Conservation (phyloP, 306 rosid genomes). For the Quercus ilex region DNA sequence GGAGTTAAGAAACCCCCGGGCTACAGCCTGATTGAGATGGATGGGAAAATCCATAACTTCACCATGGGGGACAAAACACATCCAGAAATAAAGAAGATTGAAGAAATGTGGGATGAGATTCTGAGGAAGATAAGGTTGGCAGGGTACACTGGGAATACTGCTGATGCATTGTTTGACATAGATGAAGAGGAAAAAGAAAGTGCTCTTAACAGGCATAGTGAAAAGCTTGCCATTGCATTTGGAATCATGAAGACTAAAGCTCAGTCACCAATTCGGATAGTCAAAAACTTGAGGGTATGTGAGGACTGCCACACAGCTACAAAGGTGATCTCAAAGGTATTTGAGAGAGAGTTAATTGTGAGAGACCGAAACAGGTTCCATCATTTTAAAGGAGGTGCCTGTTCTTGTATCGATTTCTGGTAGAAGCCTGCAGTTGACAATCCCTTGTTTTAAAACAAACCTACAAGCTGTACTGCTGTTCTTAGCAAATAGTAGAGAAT, state of each 20-base stretch:
- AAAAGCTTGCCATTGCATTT: slow-evolving; percentile 48
- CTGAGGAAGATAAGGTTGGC: slow-evolving; percentile 34
- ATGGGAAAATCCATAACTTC: slow-evolving; percentile 42
- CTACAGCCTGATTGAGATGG: slow-evolving; percentile 40
- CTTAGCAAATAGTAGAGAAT: no score
- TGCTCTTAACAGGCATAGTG: slow-evolving; percentile 46
- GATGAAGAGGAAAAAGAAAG: slow-evolving; percentile 52
- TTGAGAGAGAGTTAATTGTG: slow-evolving; percentile 37
- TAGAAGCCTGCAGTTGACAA: background rate
- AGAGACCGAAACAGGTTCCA: slow-evolving; percentile 47
- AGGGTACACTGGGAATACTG: slow-evolving; percentile 39
- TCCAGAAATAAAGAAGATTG: slow-evolving; percentile 42
- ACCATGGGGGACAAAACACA: slow-evolving; percentile 38
- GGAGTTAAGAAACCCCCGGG: slow-evolving; percentile 40
- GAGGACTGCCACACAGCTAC: slow-evolving; percentile 50
- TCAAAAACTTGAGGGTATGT: slow-evolving; percentile 41
- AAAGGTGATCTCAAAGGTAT: slow-evolving; percentile 35
- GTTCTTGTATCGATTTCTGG: slow-evolving; percentile 49
- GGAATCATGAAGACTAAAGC: slow-evolving; percentile 37
- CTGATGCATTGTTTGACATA: slow-evolving; percentile 42
- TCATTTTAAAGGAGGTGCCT: slow-evolving; percentile 36
- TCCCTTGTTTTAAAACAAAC: background rate
- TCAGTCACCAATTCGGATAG: slow-evolving; percentile 33
- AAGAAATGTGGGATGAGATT: slow-evolving; percentile 39
- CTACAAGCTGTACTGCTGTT: no score